Base-by-base conservation (phyloP, 225 moss, liverwort and hornwort species). In the Anthoceros angustus region DNA sequence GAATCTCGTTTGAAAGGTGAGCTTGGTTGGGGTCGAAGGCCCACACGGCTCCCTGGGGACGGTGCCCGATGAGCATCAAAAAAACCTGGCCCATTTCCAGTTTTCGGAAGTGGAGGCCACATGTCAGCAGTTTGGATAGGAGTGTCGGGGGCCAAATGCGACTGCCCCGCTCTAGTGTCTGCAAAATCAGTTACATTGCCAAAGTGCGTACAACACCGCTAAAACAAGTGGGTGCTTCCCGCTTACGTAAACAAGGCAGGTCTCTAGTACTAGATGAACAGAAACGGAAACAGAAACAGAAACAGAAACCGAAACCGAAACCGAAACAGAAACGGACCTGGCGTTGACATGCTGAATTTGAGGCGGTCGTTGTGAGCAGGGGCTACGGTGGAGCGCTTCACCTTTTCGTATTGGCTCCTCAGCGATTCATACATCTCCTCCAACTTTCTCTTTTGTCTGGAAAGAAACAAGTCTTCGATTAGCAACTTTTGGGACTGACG, bases 361-460 rank as follows among this genome's bases (percentile, higher is more conserved):
- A 80, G 45, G 72, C 55, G 72, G 66, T 74, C 80, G 70, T 69
- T 70, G 16, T 78, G 75, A 25, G 72, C 64, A 61, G 79, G 60
- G 63, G 82, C 62, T 70, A 74, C 40, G 61, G 70, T 70, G 42
- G 80, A 75, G 26, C 86, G 77, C 80, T 87, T 92, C 48, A 84
- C 66, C 63, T 76, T 84, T 65, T 98, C 92, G 66, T 92, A 86
- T 72, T 98, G 91, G 74, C 85, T 85, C 23, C 87, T 75, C 25
- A 98, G 77, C 12, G 80, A 78, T 72, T 98, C 98, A 38, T 98
- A 98, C 98, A 98, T 98, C 75, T 92, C 98, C 76, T 98, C 98
- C 83, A 98, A 21, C 67, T 86, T 98, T 72, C 98, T 86, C 80
- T 92, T 98, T 74, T 92, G 98, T 70, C 92, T 98, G 75, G 64